These are phyloP conservation scores for Tuber indicum DNA, from an alignment of 495 filamentous ascomycete species.

Conservation along the genomic window DNA sequence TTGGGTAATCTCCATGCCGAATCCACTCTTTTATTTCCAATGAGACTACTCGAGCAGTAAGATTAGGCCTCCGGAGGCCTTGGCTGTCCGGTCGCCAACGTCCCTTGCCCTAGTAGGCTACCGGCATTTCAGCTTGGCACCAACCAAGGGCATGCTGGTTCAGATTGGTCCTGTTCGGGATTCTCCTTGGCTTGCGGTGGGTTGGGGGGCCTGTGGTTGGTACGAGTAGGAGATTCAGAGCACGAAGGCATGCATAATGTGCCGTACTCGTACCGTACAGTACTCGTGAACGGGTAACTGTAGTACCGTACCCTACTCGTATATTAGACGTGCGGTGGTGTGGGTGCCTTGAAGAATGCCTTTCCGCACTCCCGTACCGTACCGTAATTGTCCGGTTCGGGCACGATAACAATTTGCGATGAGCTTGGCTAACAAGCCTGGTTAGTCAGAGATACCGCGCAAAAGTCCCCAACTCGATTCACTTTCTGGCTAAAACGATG, in stretches of 20 bases:
- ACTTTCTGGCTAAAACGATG: background rate
- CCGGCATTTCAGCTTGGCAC: background rate
- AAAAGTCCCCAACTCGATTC: background rate
- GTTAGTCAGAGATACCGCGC: background rate
- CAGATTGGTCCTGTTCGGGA: background rate
- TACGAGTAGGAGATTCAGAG: background rate
- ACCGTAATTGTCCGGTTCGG: background rate
- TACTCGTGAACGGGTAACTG: too few relatives aligned
- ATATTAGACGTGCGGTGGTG: background rate
- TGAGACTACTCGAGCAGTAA: too few relatives aligned
- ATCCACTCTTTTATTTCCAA: too few relatives aligned
- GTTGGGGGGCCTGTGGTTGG: too few relatives aligned
- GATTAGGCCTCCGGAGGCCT: too few relatives aligned
- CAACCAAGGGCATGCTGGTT: background rate
- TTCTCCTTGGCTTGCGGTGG: background rate
- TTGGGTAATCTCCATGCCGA: too few relatives aligned
- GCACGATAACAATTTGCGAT: too few relatives aligned
- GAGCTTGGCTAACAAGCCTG: background rate
- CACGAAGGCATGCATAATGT: background rate
- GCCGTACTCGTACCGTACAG: too few relatives aligned
- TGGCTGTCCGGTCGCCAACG: too few relatives aligned
- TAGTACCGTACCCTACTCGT: too few relatives aligned
- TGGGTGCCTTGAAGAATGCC: background rate
- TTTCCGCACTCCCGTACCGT: background rate
- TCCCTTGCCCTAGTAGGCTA: too few relatives aligned